Evolutionary conservation across 495 filamentous ascomycete genomes (phyloP), one percentile per base, ranked within the genome.

Genomic region (Tuber indicum): DNA sequence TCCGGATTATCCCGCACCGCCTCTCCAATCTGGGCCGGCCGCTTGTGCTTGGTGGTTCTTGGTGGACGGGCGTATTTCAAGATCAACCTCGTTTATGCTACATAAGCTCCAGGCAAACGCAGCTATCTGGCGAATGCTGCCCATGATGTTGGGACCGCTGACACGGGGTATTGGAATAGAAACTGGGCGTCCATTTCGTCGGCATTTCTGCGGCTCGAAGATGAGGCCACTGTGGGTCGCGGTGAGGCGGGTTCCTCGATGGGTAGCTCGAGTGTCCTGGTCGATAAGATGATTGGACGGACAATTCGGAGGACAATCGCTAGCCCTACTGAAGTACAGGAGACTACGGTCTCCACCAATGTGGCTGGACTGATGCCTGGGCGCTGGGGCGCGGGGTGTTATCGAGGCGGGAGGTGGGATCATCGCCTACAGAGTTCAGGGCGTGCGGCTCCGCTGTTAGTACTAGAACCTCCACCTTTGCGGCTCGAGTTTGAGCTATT

Each of bases 281-380:
- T 85, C 44, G 86, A 85, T 23, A 92, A 91, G 62, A 93, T 90
- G 5, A 89, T 86, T 26, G 93, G 91, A 42, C 92, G 87, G 43
- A 93, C 93, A 72, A 89, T 89, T 62, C 93, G 91, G 17, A 97
- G 86, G 44, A 95, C 91, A 26, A 96, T 93, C 14, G 96, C 93
- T 19, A 97, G 86, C 17, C 93, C 93, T 83, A 96, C 94, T 1
- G 94, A 96, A 3, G 93, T 94, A 83, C 93, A 97, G 9, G 93
- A 96, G 52, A 96, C 90, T 32, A 97, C 93, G 19, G 93, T 93
- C 84, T 97, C 93, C 52, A 97, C 85, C 81, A 96, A 93, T 92
- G 86, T 14, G 81, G 82, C 32, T 85, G 62, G 73, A 79, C 70
- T 78, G 75, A 81, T 62, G 75, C 75, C 72, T 71, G 77, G 8